These are phyloP conservation scores for Aurantiochytrium sp. DNA, from an alignment of 108 stramenopile genomes.

Conservation along the genomic window DNA sequence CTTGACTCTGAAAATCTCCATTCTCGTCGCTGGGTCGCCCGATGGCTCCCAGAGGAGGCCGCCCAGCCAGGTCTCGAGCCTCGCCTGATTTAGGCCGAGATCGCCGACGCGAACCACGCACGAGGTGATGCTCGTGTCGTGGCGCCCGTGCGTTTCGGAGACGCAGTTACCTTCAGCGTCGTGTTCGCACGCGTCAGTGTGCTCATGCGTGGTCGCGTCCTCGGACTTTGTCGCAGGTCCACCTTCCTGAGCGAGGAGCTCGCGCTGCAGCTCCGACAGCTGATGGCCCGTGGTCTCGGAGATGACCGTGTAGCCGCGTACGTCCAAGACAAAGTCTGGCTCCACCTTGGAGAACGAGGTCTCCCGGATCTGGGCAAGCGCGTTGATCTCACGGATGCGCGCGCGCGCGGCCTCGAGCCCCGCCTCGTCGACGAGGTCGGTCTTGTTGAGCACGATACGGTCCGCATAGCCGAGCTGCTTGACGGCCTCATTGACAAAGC, in stretches of 20 bases:
- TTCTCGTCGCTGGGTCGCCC: neutral
- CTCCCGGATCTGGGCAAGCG: neutral
- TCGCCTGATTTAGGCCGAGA: neutral
- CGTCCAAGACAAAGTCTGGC: neutral
- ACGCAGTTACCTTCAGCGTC: neutral
- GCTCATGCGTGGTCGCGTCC: too few relatives aligned
- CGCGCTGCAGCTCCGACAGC: neutral
- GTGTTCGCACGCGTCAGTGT: neutral
- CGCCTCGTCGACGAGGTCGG: constrained; percentile 53
- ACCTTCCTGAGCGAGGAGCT: neutral
- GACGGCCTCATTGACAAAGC: constrained; percentile 68
- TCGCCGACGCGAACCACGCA: neutral
- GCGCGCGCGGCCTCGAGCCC: neutral
- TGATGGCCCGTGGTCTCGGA: neutral
- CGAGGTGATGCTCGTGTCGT: neutral
- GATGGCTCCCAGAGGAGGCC: neutral
- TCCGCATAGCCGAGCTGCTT: constrained; percentile 83
- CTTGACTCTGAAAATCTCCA: neutral
- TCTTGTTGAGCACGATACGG: constrained; percentile 74
- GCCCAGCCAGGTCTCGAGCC: neutral
- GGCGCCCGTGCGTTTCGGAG: neutral
- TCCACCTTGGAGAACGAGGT: neutral
- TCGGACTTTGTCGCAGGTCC: too few relatives aligned
- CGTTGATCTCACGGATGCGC: neutral
- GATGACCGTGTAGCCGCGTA: neutral